Conservation (phyloP, 345 rosid species). For the Brassica rapa region DNA sequence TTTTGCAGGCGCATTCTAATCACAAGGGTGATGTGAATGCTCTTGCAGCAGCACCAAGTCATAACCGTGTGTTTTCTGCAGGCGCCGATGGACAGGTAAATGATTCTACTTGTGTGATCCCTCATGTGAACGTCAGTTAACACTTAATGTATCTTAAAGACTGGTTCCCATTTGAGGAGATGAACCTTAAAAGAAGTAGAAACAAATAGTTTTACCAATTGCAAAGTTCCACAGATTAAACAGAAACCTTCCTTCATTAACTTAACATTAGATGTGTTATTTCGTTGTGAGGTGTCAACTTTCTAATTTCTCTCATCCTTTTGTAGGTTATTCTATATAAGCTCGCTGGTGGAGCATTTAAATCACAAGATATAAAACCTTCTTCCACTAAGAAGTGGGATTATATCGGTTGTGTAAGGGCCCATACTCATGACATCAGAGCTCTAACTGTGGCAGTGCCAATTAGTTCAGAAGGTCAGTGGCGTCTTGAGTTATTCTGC, state of each 20-base stretch:
- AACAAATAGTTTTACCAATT: not conserved
- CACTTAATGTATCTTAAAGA: not conserved
- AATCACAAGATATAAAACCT: slow-evolving; percentile 39
- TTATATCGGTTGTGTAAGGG: slow-evolving; percentile 73
- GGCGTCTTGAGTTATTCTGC: slow-evolving; percentile 19
- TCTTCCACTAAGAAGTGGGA: slow-evolving; percentile 74
- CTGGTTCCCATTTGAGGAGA: not conserved
- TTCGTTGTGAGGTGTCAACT: not conserved
- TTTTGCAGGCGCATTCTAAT: slow-evolving; percentile 70
- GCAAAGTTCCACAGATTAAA: not conserved
- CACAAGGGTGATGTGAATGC: slow-evolving; percentile 95
- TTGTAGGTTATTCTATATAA: slow-evolving; percentile 82
- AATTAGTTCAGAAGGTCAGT: slow-evolving; percentile 71
- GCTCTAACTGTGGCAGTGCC: slow-evolving; percentile 89
- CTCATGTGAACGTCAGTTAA: slow-evolving; percentile 5
- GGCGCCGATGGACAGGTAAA: slow-evolving; percentile 96
- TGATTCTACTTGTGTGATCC: slow-evolving; percentile 10
- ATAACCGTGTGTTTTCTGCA: slow-evolving; percentile 83
- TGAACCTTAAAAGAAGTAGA: not conserved
- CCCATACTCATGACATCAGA: slow-evolving; percentile 93
- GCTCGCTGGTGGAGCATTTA: slow-evolving; percentile 49
- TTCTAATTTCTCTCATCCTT: slow-evolving; percentile 12
- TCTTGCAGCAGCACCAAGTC: slow-evolving; percentile 82
- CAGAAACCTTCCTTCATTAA: not conserved
- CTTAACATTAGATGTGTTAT: not conserved